These are phyloP conservation scores for Aspergillus sclerotioniger DNA, from an alignment of 495 filamentous ascomycete species.

Conservation along the genomic window DNA sequence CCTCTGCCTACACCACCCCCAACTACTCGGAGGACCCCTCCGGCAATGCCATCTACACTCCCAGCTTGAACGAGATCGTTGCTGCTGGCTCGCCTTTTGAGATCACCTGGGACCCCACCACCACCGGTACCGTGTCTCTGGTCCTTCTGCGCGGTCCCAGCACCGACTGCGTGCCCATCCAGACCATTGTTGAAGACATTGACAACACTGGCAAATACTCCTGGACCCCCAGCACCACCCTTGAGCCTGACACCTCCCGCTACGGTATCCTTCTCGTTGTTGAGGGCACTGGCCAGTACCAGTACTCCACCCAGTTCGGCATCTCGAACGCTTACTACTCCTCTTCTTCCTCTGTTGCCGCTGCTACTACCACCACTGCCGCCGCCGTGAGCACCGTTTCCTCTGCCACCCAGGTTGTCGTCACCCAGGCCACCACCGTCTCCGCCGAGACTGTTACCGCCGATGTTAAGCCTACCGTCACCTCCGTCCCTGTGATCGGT, in stretches of 20 bases:
- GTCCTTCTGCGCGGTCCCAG: slow-evolving; percentile 62
- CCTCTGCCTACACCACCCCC: slow-evolving; percentile 51
- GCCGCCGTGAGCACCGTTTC: slow-evolving; percentile 21
- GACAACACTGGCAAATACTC: slow-evolving; percentile 56
- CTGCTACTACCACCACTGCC: slow-evolving; percentile 13
- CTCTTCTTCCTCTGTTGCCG: slow-evolving; percentile 21
- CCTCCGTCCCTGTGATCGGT: slow-evolving; percentile 22
- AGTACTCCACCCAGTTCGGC: slow-evolving; percentile 70
- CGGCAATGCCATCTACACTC: slow-evolving; percentile 58
- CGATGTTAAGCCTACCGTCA: slow-evolving; percentile 11
- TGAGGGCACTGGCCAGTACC: slow-evolving; percentile 60
- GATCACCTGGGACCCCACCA: slow-evolving; percentile 59
- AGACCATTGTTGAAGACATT: slow-evolving; percentile 54
- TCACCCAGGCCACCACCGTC: slow-evolving; percentile 16
- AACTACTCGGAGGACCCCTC: slow-evolving; percentile 45
- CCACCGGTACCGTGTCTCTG: slow-evolving; percentile 52
- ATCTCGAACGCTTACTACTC: slow-evolving; percentile 49
- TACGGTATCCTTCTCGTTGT: slow-evolving; percentile 68
- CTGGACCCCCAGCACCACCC: slow-evolving; percentile 53
- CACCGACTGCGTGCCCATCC: slow-evolving; percentile 52
- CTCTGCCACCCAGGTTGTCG: slow-evolving; percentile 22
- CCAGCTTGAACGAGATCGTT: slow-evolving; percentile 52
- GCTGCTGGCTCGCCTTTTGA: slow-evolving; percentile 54
- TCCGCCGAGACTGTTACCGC: slow-evolving; percentile 20
- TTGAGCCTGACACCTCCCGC: slow-evolving; percentile 50